Conservation (phyloP, 495 filamentous ascomycete genomes). For the Xylaria palmicola region DNA sequence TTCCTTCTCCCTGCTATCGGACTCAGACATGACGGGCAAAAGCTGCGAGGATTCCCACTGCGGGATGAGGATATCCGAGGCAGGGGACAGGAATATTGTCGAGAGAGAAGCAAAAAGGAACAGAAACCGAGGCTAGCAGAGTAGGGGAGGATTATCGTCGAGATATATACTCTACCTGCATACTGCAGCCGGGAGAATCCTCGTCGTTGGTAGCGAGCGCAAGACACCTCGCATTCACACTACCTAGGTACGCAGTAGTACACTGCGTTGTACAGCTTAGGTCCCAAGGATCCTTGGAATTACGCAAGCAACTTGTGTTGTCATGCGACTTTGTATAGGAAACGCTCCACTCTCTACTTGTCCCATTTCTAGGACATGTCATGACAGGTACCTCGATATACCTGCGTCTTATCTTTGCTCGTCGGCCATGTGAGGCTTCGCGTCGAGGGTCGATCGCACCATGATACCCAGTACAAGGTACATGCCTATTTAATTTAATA, state of each 20-base stretch:
- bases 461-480: not conserved
- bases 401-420: slow-evolving; percentile 5
- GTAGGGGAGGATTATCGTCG: not conserved
- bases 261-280: not conserved
- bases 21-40: slow-evolving; percentile 11
- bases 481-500: not conserved
- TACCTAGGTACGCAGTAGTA: no score
- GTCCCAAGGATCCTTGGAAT: not conserved
- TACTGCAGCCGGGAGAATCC: not conserved
- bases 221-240: not conserved
- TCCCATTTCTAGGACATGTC: not conserved
- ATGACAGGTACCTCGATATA: not conserved
- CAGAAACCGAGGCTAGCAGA: not conserved
- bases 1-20: slow-evolving; percentile 18
- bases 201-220: not conserved
- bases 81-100: not conserved
- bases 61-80: not conserved
- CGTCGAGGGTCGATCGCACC: not conserved
- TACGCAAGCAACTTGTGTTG: not conserved
- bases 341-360: not conserved
- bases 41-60: not conserved
- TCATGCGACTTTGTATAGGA: not conserved
- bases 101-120: not conserved
- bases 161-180: slow-evolving; percentile 5
- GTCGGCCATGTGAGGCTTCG: not conserved